phyloP scores from a whole-genome alignment of 768 basidiomycete species.

The Boletus sp. region DNA sequence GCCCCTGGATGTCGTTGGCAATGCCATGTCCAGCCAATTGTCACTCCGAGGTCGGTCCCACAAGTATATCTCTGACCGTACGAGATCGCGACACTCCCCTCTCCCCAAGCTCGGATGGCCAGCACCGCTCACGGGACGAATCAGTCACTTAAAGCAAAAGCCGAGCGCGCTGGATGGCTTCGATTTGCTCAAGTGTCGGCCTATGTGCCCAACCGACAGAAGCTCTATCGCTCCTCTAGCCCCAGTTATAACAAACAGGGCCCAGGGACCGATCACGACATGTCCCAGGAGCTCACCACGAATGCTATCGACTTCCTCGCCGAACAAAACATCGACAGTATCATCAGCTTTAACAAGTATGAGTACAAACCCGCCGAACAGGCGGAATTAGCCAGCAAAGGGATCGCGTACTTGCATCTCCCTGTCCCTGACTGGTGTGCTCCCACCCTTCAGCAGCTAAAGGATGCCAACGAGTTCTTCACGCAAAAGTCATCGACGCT shows the following conservation, averaged over 20 bases:
- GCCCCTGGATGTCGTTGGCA: no score
- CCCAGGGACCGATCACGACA: not conserved
- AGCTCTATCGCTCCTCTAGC: not conserved
- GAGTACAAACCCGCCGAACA: not conserved
- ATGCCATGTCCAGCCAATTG: no score
- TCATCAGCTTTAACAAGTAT: not conserved
- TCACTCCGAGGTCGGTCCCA: no score
- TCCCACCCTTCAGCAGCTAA: not conserved
- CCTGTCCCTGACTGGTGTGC: not conserved
- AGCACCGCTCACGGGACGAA: no score
- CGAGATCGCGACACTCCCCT: no score
- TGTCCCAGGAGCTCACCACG: not conserved
- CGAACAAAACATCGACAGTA: not conserved
- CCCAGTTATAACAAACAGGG: not conserved
- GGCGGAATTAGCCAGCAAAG: not conserved
- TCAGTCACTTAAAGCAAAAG: no score
- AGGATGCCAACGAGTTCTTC: not conserved
- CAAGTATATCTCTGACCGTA: no score
- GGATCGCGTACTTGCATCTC: not conserved
- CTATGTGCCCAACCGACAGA: no score
- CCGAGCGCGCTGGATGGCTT: not conserved
- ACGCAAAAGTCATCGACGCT: not conserved
- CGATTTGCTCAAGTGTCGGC: not conserved
- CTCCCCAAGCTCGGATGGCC: no score
- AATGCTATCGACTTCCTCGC: not conserved